Evolutionary conservation across 2,329 filamentous ascomycete species (phyloP), one percentile per base, ranked within the genome.

Genomic region (Epichloe scottii): DNA sequence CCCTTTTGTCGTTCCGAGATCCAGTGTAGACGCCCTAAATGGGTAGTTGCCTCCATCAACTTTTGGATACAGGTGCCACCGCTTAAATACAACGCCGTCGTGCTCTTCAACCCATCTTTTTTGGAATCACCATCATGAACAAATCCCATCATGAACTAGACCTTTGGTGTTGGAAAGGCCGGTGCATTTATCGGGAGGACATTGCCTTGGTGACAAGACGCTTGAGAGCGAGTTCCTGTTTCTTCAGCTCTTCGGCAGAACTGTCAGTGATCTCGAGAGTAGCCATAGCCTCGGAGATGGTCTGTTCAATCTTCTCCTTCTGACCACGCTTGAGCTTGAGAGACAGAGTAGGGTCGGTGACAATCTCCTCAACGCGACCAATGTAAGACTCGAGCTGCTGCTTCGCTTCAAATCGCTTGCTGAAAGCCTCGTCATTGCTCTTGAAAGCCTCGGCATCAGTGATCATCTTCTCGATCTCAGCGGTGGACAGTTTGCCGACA

Each of bases 301-400:
- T 87, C 68, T 86, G 84, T 83, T 98, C 93, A 60, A 98, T 96
- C 86, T 95, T 97, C 76, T 96, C 90, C 86, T 95, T 95, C 81
- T 95, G 90, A 71, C 89, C 89, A 65, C 91, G 89, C 88, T 97
- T 97, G 69, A 98, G 81, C 83, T 95, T 96, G 68, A 97, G 81
- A 58, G 89, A 93, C 75, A 95, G 85, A 44, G 85, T 89, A 54
- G 93, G 93, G 78, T 98, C 93, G 44, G 89, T 95, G 71, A 97
- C 83, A 66, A 98, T 95, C 79, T 98, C 93, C 82, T 98, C 93
- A 58, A 97, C 91, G 69, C 91, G 89, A 70, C 87, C 85, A 72
- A 98, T 96, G 82, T 98, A 98, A 48, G 89, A 91, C 81, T 98
- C 93, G 60, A 98, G 87, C 77, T 96, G 90, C 79, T 98, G 93